Evolutionary conservation across 2,329 filamentous ascomycete genomes (phyloP).

Genomic region (Davidsoniella neocaledoniae): DNA sequence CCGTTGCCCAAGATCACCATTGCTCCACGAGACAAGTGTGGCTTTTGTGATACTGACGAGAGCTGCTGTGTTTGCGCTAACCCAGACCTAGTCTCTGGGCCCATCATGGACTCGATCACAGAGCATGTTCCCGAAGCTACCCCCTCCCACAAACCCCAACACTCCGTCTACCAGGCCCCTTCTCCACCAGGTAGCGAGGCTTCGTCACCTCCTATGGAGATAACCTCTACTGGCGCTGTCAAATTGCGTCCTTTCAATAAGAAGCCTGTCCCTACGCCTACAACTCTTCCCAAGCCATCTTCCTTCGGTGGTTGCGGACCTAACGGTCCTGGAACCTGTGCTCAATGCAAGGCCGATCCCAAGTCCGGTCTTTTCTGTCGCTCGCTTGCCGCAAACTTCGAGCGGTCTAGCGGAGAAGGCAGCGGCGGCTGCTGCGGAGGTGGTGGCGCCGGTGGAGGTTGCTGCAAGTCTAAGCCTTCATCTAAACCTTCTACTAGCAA

Average conservation of each 20-base stretch:
- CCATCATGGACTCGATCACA: constrained; percentile 2
- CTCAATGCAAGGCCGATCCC: constrained; percentile 61
- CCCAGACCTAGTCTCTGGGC: constrained; percentile 15
- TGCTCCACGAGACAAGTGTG: constrained; percentile 50
- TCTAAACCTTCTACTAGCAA: constrained; percentile 18
- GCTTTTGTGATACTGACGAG: constrained; percentile 60
- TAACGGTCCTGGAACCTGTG: constrained; percentile 61
- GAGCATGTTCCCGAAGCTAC: neutral
- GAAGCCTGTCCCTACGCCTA: constrained; percentile 13
- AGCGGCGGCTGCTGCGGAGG: constrained; percentile 48
- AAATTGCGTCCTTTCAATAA: constrained; percentile 31
- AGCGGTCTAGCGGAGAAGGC: constrained; percentile 23
- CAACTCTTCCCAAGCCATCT: constrained; percentile 17
- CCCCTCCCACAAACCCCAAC: constrained; percentile 16
- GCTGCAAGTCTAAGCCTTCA: constrained; percentile 38
- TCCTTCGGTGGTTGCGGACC: constrained; percentile 33
- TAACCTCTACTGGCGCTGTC: constrained; percentile 41
- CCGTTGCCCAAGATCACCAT: constrained; percentile 20
- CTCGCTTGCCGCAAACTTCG: constrained; percentile 52
- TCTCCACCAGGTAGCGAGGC: constrained; percentile 47
- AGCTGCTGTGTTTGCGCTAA: constrained; percentile 74
- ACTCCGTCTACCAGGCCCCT: constrained; percentile 31
- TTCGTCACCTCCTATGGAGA: constrained; percentile 35
- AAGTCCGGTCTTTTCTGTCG: constrained; percentile 72
- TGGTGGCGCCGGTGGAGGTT: constrained; percentile 40